Percentiles rank a stretch among this genome's conserved stretches.
phyloP scores from a whole-genome alignment of 805 yeast genomes.

The Cyberlindnera galapagoensis region DNA sequence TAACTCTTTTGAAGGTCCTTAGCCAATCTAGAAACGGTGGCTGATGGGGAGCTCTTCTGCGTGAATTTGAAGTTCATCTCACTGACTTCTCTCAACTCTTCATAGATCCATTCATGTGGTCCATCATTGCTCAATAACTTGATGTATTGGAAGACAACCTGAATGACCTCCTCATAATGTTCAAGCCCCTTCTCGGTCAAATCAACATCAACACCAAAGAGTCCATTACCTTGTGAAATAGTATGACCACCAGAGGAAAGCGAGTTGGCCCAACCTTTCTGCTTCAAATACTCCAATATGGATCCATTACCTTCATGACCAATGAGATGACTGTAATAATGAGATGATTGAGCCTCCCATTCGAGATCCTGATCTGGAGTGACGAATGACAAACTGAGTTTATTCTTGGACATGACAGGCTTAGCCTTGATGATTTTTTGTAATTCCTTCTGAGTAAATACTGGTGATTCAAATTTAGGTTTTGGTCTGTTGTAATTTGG shows the following conservation, averaged over 20 bases:
- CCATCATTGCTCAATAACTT: slow-evolving; percentile 47
- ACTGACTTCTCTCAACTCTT: slow-evolving; percentile 68
- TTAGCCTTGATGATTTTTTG: slow-evolving; percentile 55
- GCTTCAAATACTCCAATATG: slow-evolving; percentile 60
- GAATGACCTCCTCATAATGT: slow-evolving; percentile 55
- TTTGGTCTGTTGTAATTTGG: slow-evolving; percentile 36
- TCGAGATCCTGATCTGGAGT: slow-evolving; percentile 69
- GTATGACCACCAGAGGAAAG: slow-evolving; percentile 68
- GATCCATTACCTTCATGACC: slow-evolving; percentile 96
- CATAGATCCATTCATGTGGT: slow-evolving; percentile 74
- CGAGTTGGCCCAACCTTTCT: slow-evolving; percentile 71
- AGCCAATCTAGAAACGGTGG: slow-evolving; percentile 67
- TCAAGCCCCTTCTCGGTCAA: slow-evolving; percentile 67
- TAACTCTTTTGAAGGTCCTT: slow-evolving; percentile 46
- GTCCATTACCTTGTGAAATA: slow-evolving; percentile 59
- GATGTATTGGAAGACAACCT: slow-evolving; percentile 65
- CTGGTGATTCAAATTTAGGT: slow-evolving; percentile 35
- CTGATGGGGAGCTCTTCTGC: slow-evolving; percentile 68
- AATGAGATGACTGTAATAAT: slow-evolving; percentile 69
- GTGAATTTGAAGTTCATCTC: slow-evolving; percentile 68
- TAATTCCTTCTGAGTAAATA: slow-evolving; percentile 44
- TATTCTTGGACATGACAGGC: slow-evolving; percentile 77
- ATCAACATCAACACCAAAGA: slow-evolving; percentile 66
- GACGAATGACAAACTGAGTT: slow-evolving; percentile 59
- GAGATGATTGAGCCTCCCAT: slow-evolving; percentile 66